A percentile compares a stretch with the other conserved stretches of the same genome.
Evolutionary conservation across 768 basidiomycete species (phyloP).

Genomic region (Hypholoma sublateritium): DNA sequence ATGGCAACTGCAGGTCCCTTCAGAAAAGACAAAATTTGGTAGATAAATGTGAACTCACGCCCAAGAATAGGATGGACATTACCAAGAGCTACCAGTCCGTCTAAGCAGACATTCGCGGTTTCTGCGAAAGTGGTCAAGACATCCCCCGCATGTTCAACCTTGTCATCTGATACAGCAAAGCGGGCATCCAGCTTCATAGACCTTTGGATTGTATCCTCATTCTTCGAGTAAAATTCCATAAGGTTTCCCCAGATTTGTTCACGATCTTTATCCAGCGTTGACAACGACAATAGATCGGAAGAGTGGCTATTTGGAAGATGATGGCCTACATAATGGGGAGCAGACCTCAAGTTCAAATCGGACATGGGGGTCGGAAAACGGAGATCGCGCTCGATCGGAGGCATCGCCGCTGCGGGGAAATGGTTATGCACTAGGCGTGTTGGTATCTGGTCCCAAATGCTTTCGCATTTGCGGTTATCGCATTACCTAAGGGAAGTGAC

Average conservation of each 20-base stretch:
- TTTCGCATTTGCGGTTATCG: too few relatives aligned
- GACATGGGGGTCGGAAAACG: too few relatives aligned
- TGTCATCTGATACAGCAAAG: not conserved
- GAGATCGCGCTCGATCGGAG: too few relatives aligned
- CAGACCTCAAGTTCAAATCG: too few relatives aligned
- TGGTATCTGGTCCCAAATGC: too few relatives aligned
- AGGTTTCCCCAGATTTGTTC: not conserved
- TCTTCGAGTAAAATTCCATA: not conserved
- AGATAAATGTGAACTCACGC: not conserved
- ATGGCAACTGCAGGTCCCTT: constrained; percentile 31
- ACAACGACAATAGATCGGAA: not conserved
- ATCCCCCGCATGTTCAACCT: not conserved
- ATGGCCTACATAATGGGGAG: too few relatives aligned
- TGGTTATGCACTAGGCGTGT: too few relatives aligned
- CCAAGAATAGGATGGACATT: constrained; percentile 14
- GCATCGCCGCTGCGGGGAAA: too few relatives aligned
- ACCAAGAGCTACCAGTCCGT: constrained; percentile 6
- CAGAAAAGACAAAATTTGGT: not conserved
- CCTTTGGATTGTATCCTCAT: not conserved
- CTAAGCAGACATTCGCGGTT: constrained; percentile 2
- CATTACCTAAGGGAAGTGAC: too few relatives aligned
- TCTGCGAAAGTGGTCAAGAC: constrained; percentile 1
- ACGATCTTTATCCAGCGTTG: not conserved
- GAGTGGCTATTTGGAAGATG: too few relatives aligned
- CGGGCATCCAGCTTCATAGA: not conserved